Conservation (phyloP, 371 early-diverging fungal genomes). For the Mortierella sp. region DNA sequence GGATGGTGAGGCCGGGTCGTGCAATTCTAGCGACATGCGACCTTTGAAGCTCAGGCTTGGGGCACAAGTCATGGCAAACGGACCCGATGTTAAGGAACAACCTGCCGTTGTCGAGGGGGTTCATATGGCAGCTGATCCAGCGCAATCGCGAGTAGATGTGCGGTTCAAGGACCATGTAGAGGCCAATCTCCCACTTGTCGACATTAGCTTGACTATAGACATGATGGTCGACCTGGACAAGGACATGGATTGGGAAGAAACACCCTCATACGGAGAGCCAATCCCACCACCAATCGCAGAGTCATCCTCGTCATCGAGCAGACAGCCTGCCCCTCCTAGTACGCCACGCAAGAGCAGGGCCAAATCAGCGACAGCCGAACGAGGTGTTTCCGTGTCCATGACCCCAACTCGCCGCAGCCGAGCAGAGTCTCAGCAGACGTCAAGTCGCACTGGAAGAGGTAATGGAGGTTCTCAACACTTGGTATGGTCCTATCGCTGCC, state of each 20-base stretch:
- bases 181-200: conserved; percentile 19
- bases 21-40: conserved; percentile 15
- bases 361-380: neutral
- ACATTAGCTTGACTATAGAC: conserved; percentile 19
- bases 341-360: conserved; percentile 24
- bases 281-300: conserved; percentile 1
- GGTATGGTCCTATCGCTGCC: neutral
- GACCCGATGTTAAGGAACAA: conserved; percentile 10
- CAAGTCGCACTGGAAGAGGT: conserved; percentile 23
- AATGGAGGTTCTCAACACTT: neutral
- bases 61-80: conserved; percentile 21
- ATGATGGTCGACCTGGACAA: conserved; percentile 32
- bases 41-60: conserved; percentile 43
- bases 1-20: conserved; percentile 6
- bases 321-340: conserved; percentile 7
- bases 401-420: conserved; percentile 32
- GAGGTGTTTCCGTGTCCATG: neutral
- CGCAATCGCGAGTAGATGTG: conserved; percentile 31
- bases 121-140: conserved; percentile 6
- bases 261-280: neutral
- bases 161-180: conserved; percentile 25
- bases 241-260: conserved; percentile 26
- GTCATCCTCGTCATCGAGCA: neutral
- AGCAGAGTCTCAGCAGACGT: conserved; percentile 2
- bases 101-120: conserved; percentile 31